Evolutionary conservation across 805 yeast species (phyloP).

Genomic region (Komagataella kurtzmanii): DNA sequence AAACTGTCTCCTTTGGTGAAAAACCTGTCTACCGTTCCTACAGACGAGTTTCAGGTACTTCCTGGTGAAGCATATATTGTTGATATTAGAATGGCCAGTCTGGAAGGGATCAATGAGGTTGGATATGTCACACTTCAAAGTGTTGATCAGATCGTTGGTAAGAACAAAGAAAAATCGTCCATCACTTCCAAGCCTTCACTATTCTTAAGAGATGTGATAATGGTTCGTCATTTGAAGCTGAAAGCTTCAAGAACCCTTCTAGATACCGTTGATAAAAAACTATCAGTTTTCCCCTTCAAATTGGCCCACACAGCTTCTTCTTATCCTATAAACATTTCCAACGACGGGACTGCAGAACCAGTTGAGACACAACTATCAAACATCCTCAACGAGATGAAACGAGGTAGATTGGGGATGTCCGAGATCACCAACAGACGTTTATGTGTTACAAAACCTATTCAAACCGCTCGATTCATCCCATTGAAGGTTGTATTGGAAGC

Average conservation of each 20-base stretch:
- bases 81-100: conserved; percentile 72
- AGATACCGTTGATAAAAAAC: conserved; percentile 52
- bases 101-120: conserved; percentile 34
- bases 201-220: conserved; percentile 66
- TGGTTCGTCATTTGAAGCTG: conserved; percentile 68
- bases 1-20: conserved; percentile 21
- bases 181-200: conserved; percentile 56
- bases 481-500: conserved; percentile 47
- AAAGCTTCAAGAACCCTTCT: conserved; percentile 62
- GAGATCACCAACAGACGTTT: conserved; percentile 75
- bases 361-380: conserved; percentile 25
- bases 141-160: conserved; percentile 51
- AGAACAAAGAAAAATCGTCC: conserved; percentile 36
- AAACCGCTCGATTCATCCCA: conserved; percentile 62
- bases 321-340: conserved; percentile 41
- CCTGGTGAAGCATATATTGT: conserved; percentile 82
- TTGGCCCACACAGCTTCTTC: conserved; percentile 52
- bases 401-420: conserved; percentile 59
- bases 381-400: conserved; percentile 41
- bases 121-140: conserved; percentile 61
- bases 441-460: conserved; percentile 61
- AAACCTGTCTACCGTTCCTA: conserved; percentile 51
- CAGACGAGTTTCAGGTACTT: conserved; percentile 56
- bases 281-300: conserved; percentile 88
- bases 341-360: conserved; percentile 13